A percentile compares a stretch with the other conserved stretches of the same genome.
phyloP scores from a whole-genome alignment of 257 asterid genomes.

The Sherardia arvensis region DNA sequence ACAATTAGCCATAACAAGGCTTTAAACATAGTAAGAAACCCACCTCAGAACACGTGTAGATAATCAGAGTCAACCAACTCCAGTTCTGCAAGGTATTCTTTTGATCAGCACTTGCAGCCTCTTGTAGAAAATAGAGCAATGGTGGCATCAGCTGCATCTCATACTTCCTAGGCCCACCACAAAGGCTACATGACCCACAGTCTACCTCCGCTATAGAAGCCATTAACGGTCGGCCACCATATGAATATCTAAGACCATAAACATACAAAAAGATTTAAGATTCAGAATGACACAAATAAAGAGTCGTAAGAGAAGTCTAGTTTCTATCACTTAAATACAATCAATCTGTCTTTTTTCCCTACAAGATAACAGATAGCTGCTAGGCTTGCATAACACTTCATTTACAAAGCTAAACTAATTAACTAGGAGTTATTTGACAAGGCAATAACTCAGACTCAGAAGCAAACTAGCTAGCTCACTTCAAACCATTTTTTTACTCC shows the following conservation, averaged over 20 bases:
- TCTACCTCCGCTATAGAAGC: slow-evolving; percentile 37
- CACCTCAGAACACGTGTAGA: slow-evolving; percentile 75
- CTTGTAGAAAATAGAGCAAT: slow-evolving; percentile 61
- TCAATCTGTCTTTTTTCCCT: too few species aligned
- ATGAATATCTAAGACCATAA: slow-evolving; percentile 46
- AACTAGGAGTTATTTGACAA: neutral
- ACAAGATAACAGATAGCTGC: too few species aligned
- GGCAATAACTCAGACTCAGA: neutral
- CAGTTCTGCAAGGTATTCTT: slow-evolving; percentile 37
- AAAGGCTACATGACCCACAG: slow-evolving; percentile 46
- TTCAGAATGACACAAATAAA: neutral
- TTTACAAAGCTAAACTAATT: neutral
- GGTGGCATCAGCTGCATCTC: slow-evolving; percentile 96
- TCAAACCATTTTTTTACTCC: neutral
- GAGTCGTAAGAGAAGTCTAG: neutral
- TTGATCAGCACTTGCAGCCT: slow-evolving; percentile 40
- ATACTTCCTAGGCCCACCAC: slow-evolving; percentile 61
- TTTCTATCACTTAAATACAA: too few species aligned
- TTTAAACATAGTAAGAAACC: slow-evolving; percentile 4
- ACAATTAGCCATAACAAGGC: neutral
- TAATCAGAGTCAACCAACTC: slow-evolving; percentile 65
- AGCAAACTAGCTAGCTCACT: neutral
- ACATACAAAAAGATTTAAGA: neutral
- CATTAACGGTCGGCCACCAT: slow-evolving; percentile 69
- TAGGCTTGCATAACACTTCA: neutral